These are phyloP conservation scores for Pouteria campechiana DNA, from an alignment of 179 eudicot genomes.

Conservation along the genomic window DNA sequence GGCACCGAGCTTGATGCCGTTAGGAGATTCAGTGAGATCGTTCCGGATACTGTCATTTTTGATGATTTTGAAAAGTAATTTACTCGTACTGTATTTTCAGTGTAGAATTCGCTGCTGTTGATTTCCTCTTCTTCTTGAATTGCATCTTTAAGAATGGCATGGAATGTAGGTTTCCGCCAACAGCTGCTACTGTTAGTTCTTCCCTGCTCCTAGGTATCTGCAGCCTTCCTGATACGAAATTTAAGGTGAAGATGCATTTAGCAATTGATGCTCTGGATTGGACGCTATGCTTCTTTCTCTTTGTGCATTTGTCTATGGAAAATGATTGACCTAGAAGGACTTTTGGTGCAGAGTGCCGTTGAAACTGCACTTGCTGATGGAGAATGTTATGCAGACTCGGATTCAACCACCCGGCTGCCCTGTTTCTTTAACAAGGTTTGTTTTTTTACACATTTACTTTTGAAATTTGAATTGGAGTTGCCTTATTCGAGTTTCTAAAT, in stretches of 20 bases:
- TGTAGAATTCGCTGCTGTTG: neutral
- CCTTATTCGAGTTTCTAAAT: constrained; percentile 1
- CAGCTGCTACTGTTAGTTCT: constrained; percentile 96
- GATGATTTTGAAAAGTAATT: constrained; percentile 84
- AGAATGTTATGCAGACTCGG: constrained; percentile 42
- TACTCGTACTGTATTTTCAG: too few relatives aligned
- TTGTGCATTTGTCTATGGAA: too few relatives aligned
- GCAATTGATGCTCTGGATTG: too few relatives aligned
- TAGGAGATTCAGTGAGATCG: constrained; percentile 69
- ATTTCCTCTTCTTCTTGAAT: neutral
- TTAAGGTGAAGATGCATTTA: constrained; percentile 52
- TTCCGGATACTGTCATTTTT: constrained; percentile 91
- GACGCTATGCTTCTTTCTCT: neutral
- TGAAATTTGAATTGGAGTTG: neutral
- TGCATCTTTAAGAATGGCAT: neutral
- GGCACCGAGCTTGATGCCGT: constrained; percentile 73
- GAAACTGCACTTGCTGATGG: constrained; percentile 85
- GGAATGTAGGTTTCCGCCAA: constrained; percentile 72
- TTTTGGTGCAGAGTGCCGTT: constrained; percentile 63
- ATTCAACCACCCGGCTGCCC: constrained; percentile 46
- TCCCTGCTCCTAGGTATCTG: constrained; percentile 84
- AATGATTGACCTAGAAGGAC: neutral
- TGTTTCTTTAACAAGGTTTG: constrained; percentile 76
- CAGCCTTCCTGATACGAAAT: constrained; percentile 91
- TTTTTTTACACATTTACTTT: neutral